phyloP scores from a whole-genome alignment of 495 filamentous ascomycete genomes.

The Xylaria sp. region DNA sequence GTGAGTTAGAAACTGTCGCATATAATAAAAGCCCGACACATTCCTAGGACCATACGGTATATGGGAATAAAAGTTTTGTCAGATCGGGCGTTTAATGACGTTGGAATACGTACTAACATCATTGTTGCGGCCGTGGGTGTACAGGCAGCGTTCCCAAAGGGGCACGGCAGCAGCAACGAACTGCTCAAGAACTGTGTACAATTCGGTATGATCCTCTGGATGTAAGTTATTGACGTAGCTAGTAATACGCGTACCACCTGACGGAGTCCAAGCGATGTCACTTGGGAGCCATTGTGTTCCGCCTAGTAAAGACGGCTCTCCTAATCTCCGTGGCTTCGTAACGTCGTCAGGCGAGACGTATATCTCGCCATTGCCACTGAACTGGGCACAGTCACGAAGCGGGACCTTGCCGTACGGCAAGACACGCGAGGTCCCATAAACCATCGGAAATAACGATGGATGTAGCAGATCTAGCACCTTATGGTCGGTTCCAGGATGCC shows the following conservation, averaged over 20 bases:
- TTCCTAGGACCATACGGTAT: not conserved
- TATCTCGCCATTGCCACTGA: slow-evolving; percentile 50
- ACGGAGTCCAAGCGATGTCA: slow-evolving; percentile 52
- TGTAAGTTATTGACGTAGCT: slow-evolving; percentile 71
- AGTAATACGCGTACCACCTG: slow-evolving; percentile 67
- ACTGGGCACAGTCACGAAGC: slow-evolving; percentile 49
- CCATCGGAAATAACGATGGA: slow-evolving; percentile 66
- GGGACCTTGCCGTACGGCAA: slow-evolving; percentile 48
- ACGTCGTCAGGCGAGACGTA: not conserved
- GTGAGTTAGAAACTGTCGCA: not conserved
- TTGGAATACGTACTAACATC: not conserved
- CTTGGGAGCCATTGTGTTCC: slow-evolving; percentile 64
- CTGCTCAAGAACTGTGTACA: slow-evolving; percentile 61
- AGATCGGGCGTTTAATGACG: not conserved
- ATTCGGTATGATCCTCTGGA: slow-evolving; percentile 49
- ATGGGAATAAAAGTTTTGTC: not conserved
- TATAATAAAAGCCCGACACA: not conserved
- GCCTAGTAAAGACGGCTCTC: slow-evolving; percentile 12
- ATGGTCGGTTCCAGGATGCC: slow-evolving; percentile 61
- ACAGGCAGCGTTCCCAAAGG: slow-evolving; percentile 34
- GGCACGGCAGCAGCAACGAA: slow-evolving; percentile 49
- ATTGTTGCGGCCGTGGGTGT: not conserved
- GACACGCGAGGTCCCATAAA: slow-evolving; percentile 60
- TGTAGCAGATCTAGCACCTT: slow-evolving; percentile 68
- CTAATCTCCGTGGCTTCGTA: not conserved